phyloP scores from a whole-genome alignment of 371 early-diverging fungal genomes.

The Circinella umbellata region DNA sequence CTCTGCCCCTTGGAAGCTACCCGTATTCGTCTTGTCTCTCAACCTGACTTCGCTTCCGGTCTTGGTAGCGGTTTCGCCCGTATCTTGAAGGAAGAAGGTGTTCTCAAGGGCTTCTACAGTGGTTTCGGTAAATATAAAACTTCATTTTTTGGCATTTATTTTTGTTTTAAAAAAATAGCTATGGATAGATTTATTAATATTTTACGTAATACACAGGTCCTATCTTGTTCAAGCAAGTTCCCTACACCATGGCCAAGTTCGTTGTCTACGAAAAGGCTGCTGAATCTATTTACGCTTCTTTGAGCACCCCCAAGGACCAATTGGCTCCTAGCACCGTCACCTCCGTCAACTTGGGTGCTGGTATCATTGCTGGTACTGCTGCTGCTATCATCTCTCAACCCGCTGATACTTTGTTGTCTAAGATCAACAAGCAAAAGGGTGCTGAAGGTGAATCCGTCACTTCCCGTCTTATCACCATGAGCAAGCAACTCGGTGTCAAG shows the following conservation, averaged over 20 bases:
- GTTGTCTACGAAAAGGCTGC: slow-evolving; percentile 85
- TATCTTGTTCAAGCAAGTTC: slow-evolving; percentile 86
- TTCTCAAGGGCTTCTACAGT: slow-evolving; percentile 69
- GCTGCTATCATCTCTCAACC: slow-evolving; percentile 96
- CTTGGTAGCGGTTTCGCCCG: slow-evolving; percentile 58
- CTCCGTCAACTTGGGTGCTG: slow-evolving; percentile 83
- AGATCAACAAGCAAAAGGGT: slow-evolving; percentile 76
- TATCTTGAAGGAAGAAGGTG: slow-evolving; percentile 70
- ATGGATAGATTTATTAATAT: too few species aligned
- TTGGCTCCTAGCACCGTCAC: slow-evolving; percentile 43
- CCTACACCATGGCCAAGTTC: slow-evolving; percentile 97
- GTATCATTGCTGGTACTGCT: slow-evolving; percentile 91
- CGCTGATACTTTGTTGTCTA: slow-evolving; percentile 93
- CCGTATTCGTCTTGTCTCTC: slow-evolving; percentile 51
- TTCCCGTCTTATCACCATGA: slow-evolving; percentile 52
- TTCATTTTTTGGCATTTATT: not conserved
- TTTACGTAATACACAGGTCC: slow-evolving; percentile 35
- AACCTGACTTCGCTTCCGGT: slow-evolving; percentile 64
- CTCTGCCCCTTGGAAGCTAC: slow-evolving; percentile 87
- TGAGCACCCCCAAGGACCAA: slow-evolving; percentile 49
- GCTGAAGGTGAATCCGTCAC: slow-evolving; percentile 49
- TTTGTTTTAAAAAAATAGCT: not conserved
- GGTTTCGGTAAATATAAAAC: slow-evolving; percentile 51
- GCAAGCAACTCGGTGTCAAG: slow-evolving; percentile 61
- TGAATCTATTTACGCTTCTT: slow-evolving; percentile 32